Evolutionary conservation across 352 stramenopile species (phyloP), one percentile per base, ranked within the genome.

Genomic region (Globisporangium cylindrosporum): DNA sequence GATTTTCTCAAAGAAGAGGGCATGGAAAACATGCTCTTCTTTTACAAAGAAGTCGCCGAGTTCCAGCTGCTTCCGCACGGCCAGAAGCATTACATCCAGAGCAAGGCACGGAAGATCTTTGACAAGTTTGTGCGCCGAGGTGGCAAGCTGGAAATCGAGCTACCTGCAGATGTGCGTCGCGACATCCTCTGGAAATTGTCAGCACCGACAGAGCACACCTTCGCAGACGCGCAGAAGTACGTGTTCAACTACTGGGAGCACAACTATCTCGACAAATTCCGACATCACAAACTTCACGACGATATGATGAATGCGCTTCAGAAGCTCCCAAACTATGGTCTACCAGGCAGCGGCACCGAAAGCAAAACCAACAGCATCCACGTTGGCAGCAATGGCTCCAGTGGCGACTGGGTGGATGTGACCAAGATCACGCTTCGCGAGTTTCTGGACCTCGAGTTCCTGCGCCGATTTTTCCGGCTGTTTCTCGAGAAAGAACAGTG

Each of bases 401-500:
- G 36, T n/a, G 41, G 62, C 6, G 80, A 81, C 12, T 80, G 73
- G 46, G 68, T 89, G 15, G 73, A 90, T 27, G 67, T 90, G 3
- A 72, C 65, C 7, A 79, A 73, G 58, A 73, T 91, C 53, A 79
- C 82, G 27, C 61, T 91, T 6, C 77, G 80, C 56, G 80, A 91
- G 55, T 91, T 91, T 51, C 48, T 91, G 22, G 82, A 91, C 2
- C 59, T 88, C 15, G 80, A 88, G 58, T 74, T 78, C 10, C 63
- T 91, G 41, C 77, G 82, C 1, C 82, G 76, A 29, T 84, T 78
- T 66, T 92, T 92, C 27, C 79, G 83, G 6, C 59, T 76, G n/a
- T 92, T 90, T 65, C 59, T 92, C 10, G 84, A 90, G 68, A 89
- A 89, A 24, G 84, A 92, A 34, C 82, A 88, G 62, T 92, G 82